Conservation (phyloP, 2,329 filamentous ascomycete genomes). For the Lomentospora prolificans region DNA sequence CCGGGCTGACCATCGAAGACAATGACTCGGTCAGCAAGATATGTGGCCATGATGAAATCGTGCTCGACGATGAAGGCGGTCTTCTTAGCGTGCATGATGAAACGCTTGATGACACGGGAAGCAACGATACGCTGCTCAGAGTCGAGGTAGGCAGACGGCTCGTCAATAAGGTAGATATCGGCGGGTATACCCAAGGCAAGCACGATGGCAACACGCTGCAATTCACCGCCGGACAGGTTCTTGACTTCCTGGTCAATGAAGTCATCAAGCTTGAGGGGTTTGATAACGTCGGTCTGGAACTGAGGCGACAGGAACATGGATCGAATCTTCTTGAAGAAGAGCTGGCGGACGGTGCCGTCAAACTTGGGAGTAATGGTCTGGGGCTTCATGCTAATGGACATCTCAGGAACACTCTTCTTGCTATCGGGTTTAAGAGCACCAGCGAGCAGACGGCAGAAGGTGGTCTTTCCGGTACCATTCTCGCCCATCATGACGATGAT, state of each 20-base stretch:
- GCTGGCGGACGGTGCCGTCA: conserved; percentile 87
- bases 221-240: conserved; percentile 96
- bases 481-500: conserved; percentile 99
- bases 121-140: conserved; percentile 98
- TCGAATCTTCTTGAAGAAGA: conserved; percentile 99
- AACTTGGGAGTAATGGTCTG: conserved; percentile 99
- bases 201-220: conserved; percentile 98
- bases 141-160: conserved; percentile 94
- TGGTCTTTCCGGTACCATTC: conserved; percentile 98
- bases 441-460: conserved; percentile 92
- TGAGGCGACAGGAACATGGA: conserved; percentile 90
- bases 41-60: conserved; percentile 94
- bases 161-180: conserved; percentile 97
- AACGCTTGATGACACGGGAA: conserved; percentile 95
- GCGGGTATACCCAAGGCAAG: conserved; percentile 91
- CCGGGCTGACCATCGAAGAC: conserved; percentile 95
- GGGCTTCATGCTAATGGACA: conserved; percentile 99
- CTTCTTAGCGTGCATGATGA: conserved; percentile 99
- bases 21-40: conserved; percentile 83
- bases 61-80: conserved; percentile 98
- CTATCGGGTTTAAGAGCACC: conserved; percentile 88
- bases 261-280: conserved; percentile 96
- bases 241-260: conserved; percentile 99
- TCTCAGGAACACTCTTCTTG: conserved; percentile 67
- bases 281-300: conserved; percentile 99